phyloP scores from a whole-genome alignment of 164 flowering plant species.

The Protea cynaroides region DNA sequence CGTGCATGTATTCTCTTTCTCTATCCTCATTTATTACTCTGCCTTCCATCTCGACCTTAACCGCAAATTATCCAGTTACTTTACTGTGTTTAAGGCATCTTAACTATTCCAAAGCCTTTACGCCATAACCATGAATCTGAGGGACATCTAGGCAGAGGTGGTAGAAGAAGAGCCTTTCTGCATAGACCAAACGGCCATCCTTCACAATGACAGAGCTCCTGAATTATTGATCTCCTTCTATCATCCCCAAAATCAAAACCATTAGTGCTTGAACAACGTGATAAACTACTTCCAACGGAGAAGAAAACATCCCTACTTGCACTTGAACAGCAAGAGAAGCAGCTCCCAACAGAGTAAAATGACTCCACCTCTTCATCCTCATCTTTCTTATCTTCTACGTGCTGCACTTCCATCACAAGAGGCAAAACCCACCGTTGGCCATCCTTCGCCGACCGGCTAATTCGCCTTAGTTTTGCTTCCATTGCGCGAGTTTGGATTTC shows the following conservation, averaged over 20 bases:
- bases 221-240: slow-evolving; percentile 33
- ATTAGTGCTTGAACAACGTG: slow-evolving; percentile 34
- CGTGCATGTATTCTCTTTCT: too few species aligned
- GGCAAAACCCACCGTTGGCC: slow-evolving; percentile 43
- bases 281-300: slow-evolving; percentile 40
- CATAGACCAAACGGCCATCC: slow-evolving; percentile 94
- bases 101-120: slow-evolving; percentile 21
- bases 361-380: slow-evolving; percentile 27
- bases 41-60: too few species aligned
- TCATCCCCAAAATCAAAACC: slow-evolving; percentile 26
- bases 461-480: slow-evolving; percentile 52
- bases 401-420: slow-evolving; percentile 21
- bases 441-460: slow-evolving; percentile 22
- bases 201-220: slow-evolving; percentile 55
- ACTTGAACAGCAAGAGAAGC: slow-evolving; percentile 40
- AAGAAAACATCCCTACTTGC: slow-evolving; percentile 32
- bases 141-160: slow-evolving; percentile 81
- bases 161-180: slow-evolving; percentile 60
- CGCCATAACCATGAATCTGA: slow-evolving; percentile 86
- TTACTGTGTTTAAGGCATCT: background rate
- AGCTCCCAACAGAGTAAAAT: slow-evolving; percentile 35
- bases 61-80: too few species aligned
- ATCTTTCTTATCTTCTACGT: background rate
- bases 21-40: too few species aligned
- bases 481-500: slow-evolving; percentile 48